Evolutionary conservation across 371 early-diverging fungal species (phyloP).

Genomic region (Mucor mucedo): DNA sequence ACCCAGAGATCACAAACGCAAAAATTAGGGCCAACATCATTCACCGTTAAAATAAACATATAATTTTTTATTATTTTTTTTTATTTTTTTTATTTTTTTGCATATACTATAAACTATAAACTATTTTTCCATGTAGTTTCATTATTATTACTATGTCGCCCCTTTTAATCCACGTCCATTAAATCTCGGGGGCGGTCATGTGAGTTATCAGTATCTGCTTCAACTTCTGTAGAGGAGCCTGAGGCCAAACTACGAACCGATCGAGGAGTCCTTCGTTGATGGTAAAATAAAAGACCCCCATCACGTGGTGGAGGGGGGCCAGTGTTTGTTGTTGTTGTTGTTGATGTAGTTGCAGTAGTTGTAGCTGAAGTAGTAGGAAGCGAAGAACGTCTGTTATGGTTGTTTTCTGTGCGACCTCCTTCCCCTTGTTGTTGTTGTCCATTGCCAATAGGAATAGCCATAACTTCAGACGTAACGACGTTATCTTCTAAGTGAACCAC

Average conservation of each 20-base stretch:
- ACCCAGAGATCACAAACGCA: slow-evolving; percentile 36
- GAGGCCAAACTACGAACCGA: slow-evolving; percentile 33
- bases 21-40: slow-evolving; percentile 23
- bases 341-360: slow-evolving; percentile 6
- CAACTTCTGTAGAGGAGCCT: slow-evolving; percentile 41
- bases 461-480: slow-evolving; percentile 25
- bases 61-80: slow-evolving; percentile 4
- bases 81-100: neutral
- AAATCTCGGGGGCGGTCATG: slow-evolving; percentile 31
- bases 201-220: slow-evolving; percentile 29
- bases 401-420: slow-evolving; percentile 9
- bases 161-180: slow-evolving; percentile 39
- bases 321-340: slow-evolving; percentile 3
- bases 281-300: slow-evolving; percentile 32
- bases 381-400: slow-evolving; percentile 27
- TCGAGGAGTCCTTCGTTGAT: slow-evolving; percentile 34
- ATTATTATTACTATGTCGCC: neutral
- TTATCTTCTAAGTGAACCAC: slow-evolving; percentile 41
- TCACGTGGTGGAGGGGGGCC: slow-evolving; percentile 26
- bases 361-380: slow-evolving; percentile 19
- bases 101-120: neutral
- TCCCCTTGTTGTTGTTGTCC: slow-evolving; percentile 1
- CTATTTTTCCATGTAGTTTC: neutral
- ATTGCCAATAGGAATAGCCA: slow-evolving; percentile 35
- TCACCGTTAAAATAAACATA: neutral